These are phyloP conservation scores for Fusarium verrucosum DNA, from an alignment of 2,329 filamentous ascomycete species.

Conservation along the genomic window DNA sequence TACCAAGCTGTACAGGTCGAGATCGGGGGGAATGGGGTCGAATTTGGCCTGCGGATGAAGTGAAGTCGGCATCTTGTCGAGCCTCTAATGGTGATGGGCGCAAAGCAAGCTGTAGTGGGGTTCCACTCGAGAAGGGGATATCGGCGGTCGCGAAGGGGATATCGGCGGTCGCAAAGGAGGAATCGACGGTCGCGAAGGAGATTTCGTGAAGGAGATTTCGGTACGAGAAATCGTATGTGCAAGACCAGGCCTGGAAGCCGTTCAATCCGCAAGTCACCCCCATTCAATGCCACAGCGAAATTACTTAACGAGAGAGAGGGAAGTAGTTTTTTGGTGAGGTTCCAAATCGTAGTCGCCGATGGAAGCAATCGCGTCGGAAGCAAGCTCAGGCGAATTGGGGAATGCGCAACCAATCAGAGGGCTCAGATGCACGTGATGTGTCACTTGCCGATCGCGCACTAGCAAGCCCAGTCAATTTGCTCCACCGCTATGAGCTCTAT, in stretches of 20 bases:
- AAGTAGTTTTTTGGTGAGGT: neutral
- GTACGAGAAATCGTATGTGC: neutral
- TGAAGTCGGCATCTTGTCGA: slow-evolving; percentile 72
- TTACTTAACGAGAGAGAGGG: neutral
- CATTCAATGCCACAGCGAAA: slow-evolving; percentile 9
- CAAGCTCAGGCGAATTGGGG: slow-evolving; percentile 9
- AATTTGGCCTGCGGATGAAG: slow-evolving; percentile 87
- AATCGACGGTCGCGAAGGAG: neutral
- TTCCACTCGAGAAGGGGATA: neutral
- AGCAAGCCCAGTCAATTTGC: neutral
- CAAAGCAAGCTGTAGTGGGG: slow-evolving; percentile 20
- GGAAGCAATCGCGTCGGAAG: slow-evolving; percentile 22
- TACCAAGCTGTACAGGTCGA: slow-evolving; percentile 80
- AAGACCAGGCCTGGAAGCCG: slow-evolving; percentile 11
- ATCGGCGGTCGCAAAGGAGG: neutral
- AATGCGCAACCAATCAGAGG: slow-evolving; percentile 37
- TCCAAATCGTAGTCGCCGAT: neutral
- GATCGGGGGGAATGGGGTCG: slow-evolving; percentile 86
- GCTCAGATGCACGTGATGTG: slow-evolving; percentile 19
- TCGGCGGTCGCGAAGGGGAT: neutral
- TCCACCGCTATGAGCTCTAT: neutral
- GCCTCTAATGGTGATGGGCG: neutral
- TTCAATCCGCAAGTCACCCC: neutral
- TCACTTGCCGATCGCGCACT: neutral
- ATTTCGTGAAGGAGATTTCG: no score